Evolutionary conservation across 2,329 filamentous ascomycete genomes (phyloP), one percentile per base, ranked within the genome.

Genomic region (Penicillium concentricum): DNA sequence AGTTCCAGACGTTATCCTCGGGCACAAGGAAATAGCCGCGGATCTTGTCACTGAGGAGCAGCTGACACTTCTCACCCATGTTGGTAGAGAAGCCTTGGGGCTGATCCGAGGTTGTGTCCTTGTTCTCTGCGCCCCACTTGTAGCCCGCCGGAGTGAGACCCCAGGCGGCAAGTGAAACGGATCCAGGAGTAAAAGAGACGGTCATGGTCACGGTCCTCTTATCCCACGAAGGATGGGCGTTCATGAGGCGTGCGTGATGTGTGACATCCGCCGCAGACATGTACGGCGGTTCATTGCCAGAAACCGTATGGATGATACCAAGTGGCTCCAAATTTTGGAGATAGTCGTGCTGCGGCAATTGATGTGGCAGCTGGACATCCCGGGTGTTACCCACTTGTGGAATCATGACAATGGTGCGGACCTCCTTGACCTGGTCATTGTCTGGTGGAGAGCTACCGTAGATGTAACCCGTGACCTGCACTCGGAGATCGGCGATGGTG

Each of bases 81-180:
- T 81, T 86, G 26, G 91, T 95, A 56, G 87, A 88, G 80, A 99
- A 99, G 38, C 95, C 95, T 62, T 92, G 88, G 0, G 95, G 94
- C 74, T 96, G 91, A 74, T 99, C 94, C 61, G 90, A 96, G 66
- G 89, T 87, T 54, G 87, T 86, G 76, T 99, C 95, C 77, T 89
- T 93, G 82, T 99, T 99, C 72, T 97, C 91, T 1, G 87, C 91
- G 62, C 94, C 94, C 94, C 95, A 99, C 75, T 93, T 93, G 81
- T 96, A 97, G 51, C 94, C 94, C 61, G 88, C 82, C 1, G 94
- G 92, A 1, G 91, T 97, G 39, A 99, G 84, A 5, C 89, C 89
- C 92, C 93, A 99, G 0, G 94, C 92, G 6, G 91, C 90, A 49
- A 99, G 83, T 4, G 93, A 97, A 18, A 99, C 94, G 49, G 92